Evolutionary conservation across 2,329 filamentous ascomycete species (phyloP).

Genomic region (Amauroascus niger): DNA sequence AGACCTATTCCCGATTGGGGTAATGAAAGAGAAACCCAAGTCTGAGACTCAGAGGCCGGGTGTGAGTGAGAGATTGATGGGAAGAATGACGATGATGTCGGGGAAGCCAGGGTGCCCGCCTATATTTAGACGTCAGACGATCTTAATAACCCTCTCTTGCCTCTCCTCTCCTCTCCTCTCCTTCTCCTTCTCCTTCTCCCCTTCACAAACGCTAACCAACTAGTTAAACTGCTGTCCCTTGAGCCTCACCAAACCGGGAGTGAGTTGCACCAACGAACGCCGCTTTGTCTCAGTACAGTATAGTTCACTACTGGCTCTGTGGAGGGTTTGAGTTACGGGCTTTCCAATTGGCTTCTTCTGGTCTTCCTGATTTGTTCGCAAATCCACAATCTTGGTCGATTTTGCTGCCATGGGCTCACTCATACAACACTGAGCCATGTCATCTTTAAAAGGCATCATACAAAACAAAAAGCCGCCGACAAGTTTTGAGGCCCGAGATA

Average conservation of each 20-base stretch:
- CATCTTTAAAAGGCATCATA: neutral
- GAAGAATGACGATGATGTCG: slow-evolving; percentile 2
- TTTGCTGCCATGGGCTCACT: neutral
- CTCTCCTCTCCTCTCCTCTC: no score
- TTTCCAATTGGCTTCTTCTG: neutral
- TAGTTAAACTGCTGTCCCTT: no score
- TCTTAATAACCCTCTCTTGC: neutral
- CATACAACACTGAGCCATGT: neutral
- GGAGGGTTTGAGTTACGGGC: neutral
- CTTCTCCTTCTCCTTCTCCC: no score
- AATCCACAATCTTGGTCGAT: neutral
- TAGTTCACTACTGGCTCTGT: neutral
- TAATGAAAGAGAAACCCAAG: neutral
- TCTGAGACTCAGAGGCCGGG: neutral
- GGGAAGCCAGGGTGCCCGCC: neutral
- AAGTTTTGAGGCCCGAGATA: neutral
- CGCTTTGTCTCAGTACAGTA: neutral
- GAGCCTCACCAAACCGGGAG: neutral
- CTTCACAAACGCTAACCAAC: no score
- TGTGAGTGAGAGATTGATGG: neutral
- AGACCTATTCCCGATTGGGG: neutral
- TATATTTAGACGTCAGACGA: slow-evolving; percentile 6
- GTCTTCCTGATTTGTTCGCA: neutral
- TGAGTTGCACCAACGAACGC: neutral
- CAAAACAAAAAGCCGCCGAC: neutral